Percentiles rank a stretch among this genome's conserved stretches.
Conservation (phyloP, 2,329 filamentous ascomycete species). For the Pseudogymnoascus sp. region DNA sequence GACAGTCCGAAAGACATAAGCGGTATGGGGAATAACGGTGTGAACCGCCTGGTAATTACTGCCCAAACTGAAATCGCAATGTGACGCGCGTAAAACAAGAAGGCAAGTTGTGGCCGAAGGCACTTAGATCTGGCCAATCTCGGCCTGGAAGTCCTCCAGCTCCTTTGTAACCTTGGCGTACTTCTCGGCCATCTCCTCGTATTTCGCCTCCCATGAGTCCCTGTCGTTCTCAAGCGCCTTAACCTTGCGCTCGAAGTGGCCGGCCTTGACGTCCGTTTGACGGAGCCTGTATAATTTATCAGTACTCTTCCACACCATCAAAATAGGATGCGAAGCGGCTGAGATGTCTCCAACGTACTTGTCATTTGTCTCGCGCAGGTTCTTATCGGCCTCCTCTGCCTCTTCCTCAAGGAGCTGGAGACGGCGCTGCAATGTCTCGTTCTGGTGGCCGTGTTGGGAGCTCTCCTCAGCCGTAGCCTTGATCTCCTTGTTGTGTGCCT, state of each 20-base stretch:
- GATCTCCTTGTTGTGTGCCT: conserved; percentile 71
- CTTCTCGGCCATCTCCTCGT: conserved; percentile 95
- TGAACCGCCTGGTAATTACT: conserved; percentile 6
- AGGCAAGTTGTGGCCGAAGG: background rate
- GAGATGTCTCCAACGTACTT: conserved; percentile 58
- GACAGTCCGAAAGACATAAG: background rate
- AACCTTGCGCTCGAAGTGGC: conserved; percentile 98
- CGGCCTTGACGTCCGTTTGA: conserved; percentile 98
- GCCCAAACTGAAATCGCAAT: conserved; percentile 6
- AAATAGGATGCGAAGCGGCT: conserved; percentile 1
- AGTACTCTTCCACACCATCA: conserved; percentile 11
- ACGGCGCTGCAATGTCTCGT: conserved; percentile 84
- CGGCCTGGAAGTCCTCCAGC: conserved; percentile 78
- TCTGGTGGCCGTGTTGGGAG: conserved; percentile 74
- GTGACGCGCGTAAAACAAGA: conserved; percentile 7
- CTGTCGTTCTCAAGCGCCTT: conserved; percentile 87
- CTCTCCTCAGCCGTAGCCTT: conserved; percentile 83
- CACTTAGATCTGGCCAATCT: conserved; percentile 84
- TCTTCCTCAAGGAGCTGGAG: conserved; percentile 96
- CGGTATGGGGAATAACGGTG: conserved; percentile 1
- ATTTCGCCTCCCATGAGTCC: conserved; percentile 95
- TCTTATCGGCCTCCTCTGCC: conserved; percentile 93
- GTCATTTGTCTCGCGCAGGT: conserved; percentile 92
- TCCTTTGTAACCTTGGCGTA: conserved; percentile 78
- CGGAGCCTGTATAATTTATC: conserved; percentile 59